These are phyloP conservation scores for Trichoderma guizhouense DNA, from an alignment of 2,329 filamentous ascomycete genomes.

Conservation along the genomic window DNA sequence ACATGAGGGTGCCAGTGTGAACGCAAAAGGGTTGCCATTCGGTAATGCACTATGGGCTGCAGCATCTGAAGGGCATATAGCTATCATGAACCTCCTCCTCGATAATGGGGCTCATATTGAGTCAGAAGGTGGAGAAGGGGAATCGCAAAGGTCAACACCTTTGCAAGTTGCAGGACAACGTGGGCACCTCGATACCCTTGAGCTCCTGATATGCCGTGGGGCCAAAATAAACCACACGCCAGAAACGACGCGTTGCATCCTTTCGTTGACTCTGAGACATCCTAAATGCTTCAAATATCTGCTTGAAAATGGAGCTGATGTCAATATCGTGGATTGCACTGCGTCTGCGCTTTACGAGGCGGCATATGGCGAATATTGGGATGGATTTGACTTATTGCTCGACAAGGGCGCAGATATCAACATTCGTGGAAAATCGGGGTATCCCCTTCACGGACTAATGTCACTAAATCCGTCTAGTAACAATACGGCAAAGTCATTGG, in stretches of 20 bases:
- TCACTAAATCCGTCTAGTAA: too few species aligned
- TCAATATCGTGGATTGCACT: neutral
- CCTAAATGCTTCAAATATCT: neutral
- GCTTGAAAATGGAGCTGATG: neutral
- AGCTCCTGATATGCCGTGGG: neutral
- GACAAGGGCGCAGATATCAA: neutral
- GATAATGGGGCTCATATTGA: neutral
- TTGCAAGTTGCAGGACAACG: neutral
- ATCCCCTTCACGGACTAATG: neutral
- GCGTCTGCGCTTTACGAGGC: neutral
- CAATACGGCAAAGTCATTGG: too few species aligned
- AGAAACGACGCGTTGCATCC: neutral
- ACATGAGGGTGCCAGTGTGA: neutral
- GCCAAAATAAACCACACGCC: neutral
- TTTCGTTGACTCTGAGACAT: fast-evolving
- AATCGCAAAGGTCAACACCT: too few species aligned
- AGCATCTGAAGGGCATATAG: neutral
- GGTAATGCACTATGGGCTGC: neutral
- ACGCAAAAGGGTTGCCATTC: neutral
- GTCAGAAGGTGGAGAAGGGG: too few species aligned
- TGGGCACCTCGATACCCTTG: neutral
- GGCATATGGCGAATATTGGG: too few species aligned
- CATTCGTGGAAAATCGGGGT: neutral
- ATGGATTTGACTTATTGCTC: neutral
- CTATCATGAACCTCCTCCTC: neutral